Evolutionary conservation across 257 asterid genomes (phyloP), one percentile per base, ranked within the genome.

Genomic region (Knoxia roxburghii): DNA sequence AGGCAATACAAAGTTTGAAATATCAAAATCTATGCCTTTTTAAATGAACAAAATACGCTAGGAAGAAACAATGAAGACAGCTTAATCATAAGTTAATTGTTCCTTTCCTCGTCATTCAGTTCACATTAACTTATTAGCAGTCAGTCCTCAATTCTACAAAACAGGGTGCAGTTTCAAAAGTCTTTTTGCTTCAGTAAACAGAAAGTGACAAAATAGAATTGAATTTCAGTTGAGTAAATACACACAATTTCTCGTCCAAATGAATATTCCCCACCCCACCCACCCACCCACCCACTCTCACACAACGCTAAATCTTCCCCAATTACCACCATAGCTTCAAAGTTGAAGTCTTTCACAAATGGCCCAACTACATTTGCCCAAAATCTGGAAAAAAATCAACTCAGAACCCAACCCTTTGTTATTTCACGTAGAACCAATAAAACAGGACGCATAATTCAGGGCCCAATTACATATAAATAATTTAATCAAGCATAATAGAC

Each of bases 1-100:
- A 54, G 52, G 53, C 45, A 53, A 63, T 23, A 18, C 43, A 74
- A 56, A 67, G 41, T 74, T 69, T 73, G 60, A 69, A 80, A 69
- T 71, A 67, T 61, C 29, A 64, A 57, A 33, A 61, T 73, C 79
- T 62, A 74, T 60, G 11, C 43, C 27, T 20, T 33, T 33, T 18
- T 1, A 20, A 48, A 48, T 20, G 7, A 48, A 20, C 7, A 48
- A 48, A 2, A 4, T 48, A 48, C 3, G 4, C 17, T 20, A 20
- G 2, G 9, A 48, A 48, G 0, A 48, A 48, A 48, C 24, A 48
- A 48, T 2, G 53, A 20, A 1, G 14, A 59, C 40, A 33, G 41
- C 20, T 58, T 13, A 27, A 53, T 29, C 5, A 57, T 21, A 56
- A 49, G 13, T 43, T 35, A 41, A 2, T 6, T 7, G 45, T 50